phyloP scores from a whole-genome alignment of 805 yeast genomes.

The Metschnikowia kunwiensis region DNA sequence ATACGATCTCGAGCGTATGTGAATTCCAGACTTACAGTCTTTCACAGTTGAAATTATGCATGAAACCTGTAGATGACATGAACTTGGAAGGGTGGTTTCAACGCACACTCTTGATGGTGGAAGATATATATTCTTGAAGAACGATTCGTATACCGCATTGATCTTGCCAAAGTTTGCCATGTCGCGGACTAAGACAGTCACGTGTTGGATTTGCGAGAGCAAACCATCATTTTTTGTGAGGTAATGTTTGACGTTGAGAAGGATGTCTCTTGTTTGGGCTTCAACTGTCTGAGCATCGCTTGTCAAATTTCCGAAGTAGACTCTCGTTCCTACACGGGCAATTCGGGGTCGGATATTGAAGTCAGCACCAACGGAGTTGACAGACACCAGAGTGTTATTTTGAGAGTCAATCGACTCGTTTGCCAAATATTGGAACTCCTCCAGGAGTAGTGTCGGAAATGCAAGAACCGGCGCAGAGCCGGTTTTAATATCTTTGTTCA shows the following conservation, averaged over 20 bases:
- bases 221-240: conserved; percentile 30
- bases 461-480: background rate
- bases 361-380: no score
- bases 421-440: background rate
- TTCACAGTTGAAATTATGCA: conserved; percentile 42
- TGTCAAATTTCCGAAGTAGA: conserved; percentile 31
- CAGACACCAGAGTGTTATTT: no score
- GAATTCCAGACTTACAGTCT: conserved; percentile 61
- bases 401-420: no score
- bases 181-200: conserved; percentile 57
- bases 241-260: conserved; percentile 38
- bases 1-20: conserved; percentile 87
- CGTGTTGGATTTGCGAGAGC: conserved; percentile 51
- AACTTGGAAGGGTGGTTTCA: conserved; percentile 49
- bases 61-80: conserved; percentile 53
- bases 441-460: conserved; percentile 6
- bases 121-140: conserved; percentile 52
- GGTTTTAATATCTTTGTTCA: conserved; percentile 31
- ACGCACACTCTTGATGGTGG: conserved; percentile 93
- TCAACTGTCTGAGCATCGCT: conserved; percentile 18
- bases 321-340: conserved; percentile 11
- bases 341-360: background rate
- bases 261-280: conserved; percentile 49
- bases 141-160: conserved; percentile 56
- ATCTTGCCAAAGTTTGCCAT: conserved; percentile 64